Evolutionary conservation across 768 basidiomycete genomes (phyloP).

Genomic region (Rossbeevera mucosa): DNA sequence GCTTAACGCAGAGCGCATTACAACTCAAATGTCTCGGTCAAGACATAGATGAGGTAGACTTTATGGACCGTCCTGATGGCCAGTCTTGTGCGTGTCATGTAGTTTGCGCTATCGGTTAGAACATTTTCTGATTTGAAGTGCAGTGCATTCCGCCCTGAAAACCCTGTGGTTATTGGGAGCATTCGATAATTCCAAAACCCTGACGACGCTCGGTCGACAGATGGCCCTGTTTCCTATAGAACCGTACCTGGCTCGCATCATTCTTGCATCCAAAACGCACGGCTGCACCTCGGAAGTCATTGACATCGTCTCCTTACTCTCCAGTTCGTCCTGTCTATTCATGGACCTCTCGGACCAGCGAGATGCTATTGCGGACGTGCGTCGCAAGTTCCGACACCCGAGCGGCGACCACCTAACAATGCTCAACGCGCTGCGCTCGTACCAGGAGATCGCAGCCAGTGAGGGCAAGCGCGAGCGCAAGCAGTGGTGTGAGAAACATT

Average conservation of each 20-base stretch:
- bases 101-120: too few relatives aligned
- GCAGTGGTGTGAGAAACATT: conserved; percentile 85
- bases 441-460: conserved; percentile 57
- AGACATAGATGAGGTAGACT: conserved; percentile 74
- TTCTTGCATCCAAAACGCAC: conserved; percentile 71
- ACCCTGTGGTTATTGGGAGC: conserved; percentile 79
- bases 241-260: conserved; percentile 69
- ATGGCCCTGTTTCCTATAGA: conserved; percentile 96
- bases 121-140: not conserved
- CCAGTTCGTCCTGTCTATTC: conserved; percentile 78
- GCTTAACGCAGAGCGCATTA: conserved; percentile 76
- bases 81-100: conserved; percentile 58
- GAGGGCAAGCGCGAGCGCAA: conserved; percentile 46
- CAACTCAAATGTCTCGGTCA: conserved; percentile 83
- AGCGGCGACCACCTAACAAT: conserved; percentile 90
- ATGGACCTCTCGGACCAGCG: conserved; percentile 71
- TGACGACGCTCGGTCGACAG: conserved; percentile 71
- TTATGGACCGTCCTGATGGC: conserved; percentile 82
- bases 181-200: conserved; percentile 54
- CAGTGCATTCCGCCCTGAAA: conserved; percentile 61
- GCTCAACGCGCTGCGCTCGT: conserved; percentile 80
- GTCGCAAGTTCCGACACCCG: conserved; percentile 74
- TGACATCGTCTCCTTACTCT: conserved; percentile 79
- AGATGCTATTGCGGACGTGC: conserved; percentile 63
- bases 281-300: conserved; percentile 77